Evolutionary conservation across 208 protist species (phyloP), one percentile per base, ranked within the genome.

Genomic region (Acanthamoeba healyi): DNA sequence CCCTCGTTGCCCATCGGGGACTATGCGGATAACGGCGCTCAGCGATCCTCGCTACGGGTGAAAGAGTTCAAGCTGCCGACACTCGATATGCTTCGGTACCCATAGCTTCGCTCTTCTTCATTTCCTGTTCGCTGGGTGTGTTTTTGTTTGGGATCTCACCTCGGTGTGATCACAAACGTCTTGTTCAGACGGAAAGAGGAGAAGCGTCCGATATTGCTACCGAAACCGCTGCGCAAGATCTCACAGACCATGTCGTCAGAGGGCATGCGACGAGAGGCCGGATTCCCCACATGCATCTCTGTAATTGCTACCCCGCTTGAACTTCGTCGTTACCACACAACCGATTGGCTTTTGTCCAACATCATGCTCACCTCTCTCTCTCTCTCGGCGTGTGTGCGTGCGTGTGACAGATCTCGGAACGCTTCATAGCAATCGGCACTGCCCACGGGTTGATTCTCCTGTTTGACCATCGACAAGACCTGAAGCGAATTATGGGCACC

Each of bases 401-500:
- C 40, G 29, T 32, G 32, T 70, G 49, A 26, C 54, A 93, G 87
- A 77, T 93, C 26, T 93, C 87, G 17, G 63, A 2, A 4, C 56
- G 87, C 10, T 79, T 40, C 40, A 93, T 93, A n/a, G 87, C 87
- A 5, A 42, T 93, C 26, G 87, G 87, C 6, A 93, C 87, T 32
- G 87, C 87, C 14, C 87, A 93, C n/a, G 87, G 87, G 1, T 38
- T 93, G 24, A 77, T 93, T 26, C 65, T 93, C 32, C 19, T 93
- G 9, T 93, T 93, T 26, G 87, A 93, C 42, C 87, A 93, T 44
- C 65, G 36, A 3, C 87, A 93, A 79, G 87, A 93, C 42, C 87
- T 93, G 36, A 72, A 79, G 49, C 56, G 87, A 34, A 93, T 93
- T n/a, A 70, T 93, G 54, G 87, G 87, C 54, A 93, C 87, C 24